A percentile compares a stretch with the other conserved stretches of the same genome.
These are phyloP conservation scores for Saccharomycopsis sp. DNA, from an alignment of 805 yeast genomes.

Conservation along the genomic window DNA sequence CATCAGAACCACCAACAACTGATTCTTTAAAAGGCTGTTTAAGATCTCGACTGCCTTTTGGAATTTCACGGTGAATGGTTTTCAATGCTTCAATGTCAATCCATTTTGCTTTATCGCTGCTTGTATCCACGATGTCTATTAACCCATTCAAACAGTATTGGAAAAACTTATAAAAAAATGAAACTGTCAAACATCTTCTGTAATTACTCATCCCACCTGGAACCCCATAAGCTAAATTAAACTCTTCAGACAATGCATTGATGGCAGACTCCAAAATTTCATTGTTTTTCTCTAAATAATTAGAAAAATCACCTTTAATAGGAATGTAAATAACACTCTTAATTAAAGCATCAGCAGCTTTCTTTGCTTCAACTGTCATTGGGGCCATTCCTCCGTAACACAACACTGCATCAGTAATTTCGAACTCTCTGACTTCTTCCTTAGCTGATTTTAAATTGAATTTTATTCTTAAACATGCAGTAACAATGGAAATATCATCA, in stretches of 20 bases:
- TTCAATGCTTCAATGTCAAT: conserved; percentile 29
- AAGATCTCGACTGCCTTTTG: conserved; percentile 34
- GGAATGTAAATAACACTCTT: conserved; percentile 12
- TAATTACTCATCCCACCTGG: conserved; percentile 47
- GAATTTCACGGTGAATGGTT: conserved; percentile 34
- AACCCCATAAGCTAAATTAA: conserved; percentile 34
- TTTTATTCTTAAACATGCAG: conserved; percentile 33
- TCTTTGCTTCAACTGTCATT: conserved; percentile 34
- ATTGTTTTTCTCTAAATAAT: conserved; percentile 7
- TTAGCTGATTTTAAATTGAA: conserved; percentile 22
- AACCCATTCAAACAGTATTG: conserved; percentile 27
- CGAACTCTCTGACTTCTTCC: conserved; percentile 10
- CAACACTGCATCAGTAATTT: conserved; percentile 25
- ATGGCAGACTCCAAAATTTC: conserved; percentile 29
- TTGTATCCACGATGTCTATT: not conserved
- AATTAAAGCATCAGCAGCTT: conserved; percentile 24
- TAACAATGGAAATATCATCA: conserved; percentile 44
- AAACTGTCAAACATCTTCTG: conserved; percentile 36
- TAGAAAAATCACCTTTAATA: not conserved
- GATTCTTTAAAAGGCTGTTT: conserved; percentile 32
- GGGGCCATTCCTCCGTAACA: conserved; percentile 46
- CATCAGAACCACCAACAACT: conserved; percentile 35
- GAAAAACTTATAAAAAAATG: conserved; percentile 40
- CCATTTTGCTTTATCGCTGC: conserved; percentile 2
- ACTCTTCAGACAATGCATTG: conserved; percentile 30